phyloP scores from a whole-genome alignment of 768 basidiomycete genomes.

The Mycena rosella region DNA sequence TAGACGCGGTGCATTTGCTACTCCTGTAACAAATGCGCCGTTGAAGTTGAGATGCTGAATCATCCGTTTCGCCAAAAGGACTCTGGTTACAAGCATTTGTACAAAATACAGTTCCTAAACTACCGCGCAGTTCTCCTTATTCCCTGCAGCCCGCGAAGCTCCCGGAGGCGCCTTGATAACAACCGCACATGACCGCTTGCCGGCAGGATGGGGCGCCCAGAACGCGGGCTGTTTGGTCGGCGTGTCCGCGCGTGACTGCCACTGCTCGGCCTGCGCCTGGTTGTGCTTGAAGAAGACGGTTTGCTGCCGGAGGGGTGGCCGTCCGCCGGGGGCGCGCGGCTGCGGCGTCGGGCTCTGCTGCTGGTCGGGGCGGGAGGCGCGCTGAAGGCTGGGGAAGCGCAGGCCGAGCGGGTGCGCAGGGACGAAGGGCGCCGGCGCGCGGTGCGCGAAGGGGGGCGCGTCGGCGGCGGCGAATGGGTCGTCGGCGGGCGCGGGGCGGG shows the following conservation, averaged over 20 bases:
- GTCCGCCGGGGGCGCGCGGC: background rate
- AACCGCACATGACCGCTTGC: conserved; percentile 30
- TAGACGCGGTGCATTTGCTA: too few species aligned
- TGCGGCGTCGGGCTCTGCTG: conserved; percentile 34
- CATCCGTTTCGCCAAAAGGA: too few species aligned
- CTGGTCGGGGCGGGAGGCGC: conserved; percentile 17
- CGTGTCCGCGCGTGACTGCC: background rate
- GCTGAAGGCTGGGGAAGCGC: conserved; percentile 19
- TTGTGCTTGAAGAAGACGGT: conserved; percentile 26
- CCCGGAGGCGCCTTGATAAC: conserved; percentile 26
- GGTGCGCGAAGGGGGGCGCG: background rate
- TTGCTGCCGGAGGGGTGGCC: conserved; percentile 30
- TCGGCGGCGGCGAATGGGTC: conserved; percentile 17
- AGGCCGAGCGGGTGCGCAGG: conserved; percentile 14
- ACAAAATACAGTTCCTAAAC: too few species aligned
- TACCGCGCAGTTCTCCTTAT: conserved; percentile 28
- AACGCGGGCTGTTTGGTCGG: conserved; percentile 10
- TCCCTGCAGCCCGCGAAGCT: background rate
- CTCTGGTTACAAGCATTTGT: too few species aligned
- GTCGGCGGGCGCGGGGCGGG: background rate
- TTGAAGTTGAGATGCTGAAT: too few species aligned
- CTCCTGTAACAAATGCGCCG: too few species aligned
- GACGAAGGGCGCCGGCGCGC: background rate
- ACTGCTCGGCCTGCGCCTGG: background rate
- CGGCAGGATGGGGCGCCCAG: conserved; percentile 36